Evolutionary conservation across 768 basidiomycete species (phyloP).

Genomic region (Nevesoporus exiguus): DNA sequence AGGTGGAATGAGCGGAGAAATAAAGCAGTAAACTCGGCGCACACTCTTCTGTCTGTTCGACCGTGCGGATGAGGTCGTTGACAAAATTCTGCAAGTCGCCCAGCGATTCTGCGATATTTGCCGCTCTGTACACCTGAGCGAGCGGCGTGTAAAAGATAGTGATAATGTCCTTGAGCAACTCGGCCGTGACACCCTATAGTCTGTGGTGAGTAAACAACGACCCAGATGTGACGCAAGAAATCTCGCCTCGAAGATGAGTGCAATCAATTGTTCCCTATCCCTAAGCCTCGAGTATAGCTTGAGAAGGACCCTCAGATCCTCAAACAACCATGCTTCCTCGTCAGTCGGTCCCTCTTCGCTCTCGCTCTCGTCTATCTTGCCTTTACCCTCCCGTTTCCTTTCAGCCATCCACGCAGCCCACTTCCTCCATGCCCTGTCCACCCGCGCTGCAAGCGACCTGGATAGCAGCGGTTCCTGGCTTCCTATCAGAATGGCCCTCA

Average conservation of each 20-base stretch:
- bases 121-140: slow-evolving; percentile 95
- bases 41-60: slow-evolving; percentile 90
- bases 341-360: slow-evolving; percentile 91
- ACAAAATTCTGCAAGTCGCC: slow-evolving; percentile 91
- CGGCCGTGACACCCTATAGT: slow-evolving; percentile 84
- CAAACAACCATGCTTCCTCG: slow-evolving; percentile 95
- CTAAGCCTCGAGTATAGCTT: slow-evolving; percentile 74
- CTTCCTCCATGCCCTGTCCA: slow-evolving; percentile 73
- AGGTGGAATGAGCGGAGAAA: slow-evolving; percentile 1
- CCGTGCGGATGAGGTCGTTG: slow-evolving; percentile 91
- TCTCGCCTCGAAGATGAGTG: slow-evolving; percentile 88
- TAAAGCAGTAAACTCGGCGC: slow-evolving; percentile 31
- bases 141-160: slow-evolving; percentile 97
- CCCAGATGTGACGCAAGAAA: neutral
- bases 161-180: slow-evolving; percentile 95
- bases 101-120: slow-evolving; percentile 92
- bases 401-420: slow-evolving; percentile 71
- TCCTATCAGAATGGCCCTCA: slow-evolving; percentile 78
- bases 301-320: slow-evolving; percentile 81
- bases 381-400: slow-evolving; percentile 45
- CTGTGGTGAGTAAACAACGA: slow-evolving; percentile 2
- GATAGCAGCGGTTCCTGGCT: slow-evolving; percentile 71
- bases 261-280: slow-evolving; percentile 90
- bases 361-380: slow-evolving; percentile 49
- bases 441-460: slow-evolving; percentile 75